Base-by-base conservation (phyloP, 2,329 filamentous ascomycete genomes). In the Tolypocladium sp. region DNA sequence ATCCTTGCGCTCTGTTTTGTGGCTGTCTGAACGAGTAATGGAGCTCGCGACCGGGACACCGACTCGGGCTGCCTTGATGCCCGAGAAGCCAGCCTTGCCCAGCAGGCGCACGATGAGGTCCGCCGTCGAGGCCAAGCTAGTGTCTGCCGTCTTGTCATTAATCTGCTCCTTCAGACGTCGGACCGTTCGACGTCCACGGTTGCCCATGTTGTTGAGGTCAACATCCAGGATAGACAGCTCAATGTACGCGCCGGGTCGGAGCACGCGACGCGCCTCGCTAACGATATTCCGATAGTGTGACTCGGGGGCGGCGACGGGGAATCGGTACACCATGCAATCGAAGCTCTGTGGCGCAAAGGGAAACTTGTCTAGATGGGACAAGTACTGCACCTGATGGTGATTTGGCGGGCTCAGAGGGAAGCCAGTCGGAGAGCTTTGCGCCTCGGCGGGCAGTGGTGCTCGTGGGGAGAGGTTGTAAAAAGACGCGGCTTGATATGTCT, bases 191-290 rank as follows among this genome's bases (percentile, higher is more conserved):
- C 90, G 82, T 1, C 87, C 85, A 17, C 82, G 82, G 58, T 82
- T 86, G 0, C 90, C 90, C 88, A 93, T 92, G 68, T 91, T 91
- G 72, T 91, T 86, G 61, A 94, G 80, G 67, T 94, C 90, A 13
- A 91, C 79, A 63, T 94, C 90, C 1, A 94, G 80, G 42, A 92
- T 86, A 0, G 86, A 87, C 22, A 92, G 76, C 71, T 94, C 90
- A n/a, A 94, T 81, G 67, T 87, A 89, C 0, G 90, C 90, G 13
- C 88, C 88, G 0, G 90, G 88, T 63, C 89, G 87, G 35, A 94
- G 77, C 0, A 93, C 90, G 2, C 90, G 86, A 57, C 89, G 88
- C 60, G 88, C 86, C 71, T 94, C 90, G 0, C 83, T 83, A 22
- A 94, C 77, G 55, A 91, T 82, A 67, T 87, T 87, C 60, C 85